Evolutionary conservation across 2,329 filamentous ascomycete species (phyloP).

Genomic region (Pseudocercospora musae): DNA sequence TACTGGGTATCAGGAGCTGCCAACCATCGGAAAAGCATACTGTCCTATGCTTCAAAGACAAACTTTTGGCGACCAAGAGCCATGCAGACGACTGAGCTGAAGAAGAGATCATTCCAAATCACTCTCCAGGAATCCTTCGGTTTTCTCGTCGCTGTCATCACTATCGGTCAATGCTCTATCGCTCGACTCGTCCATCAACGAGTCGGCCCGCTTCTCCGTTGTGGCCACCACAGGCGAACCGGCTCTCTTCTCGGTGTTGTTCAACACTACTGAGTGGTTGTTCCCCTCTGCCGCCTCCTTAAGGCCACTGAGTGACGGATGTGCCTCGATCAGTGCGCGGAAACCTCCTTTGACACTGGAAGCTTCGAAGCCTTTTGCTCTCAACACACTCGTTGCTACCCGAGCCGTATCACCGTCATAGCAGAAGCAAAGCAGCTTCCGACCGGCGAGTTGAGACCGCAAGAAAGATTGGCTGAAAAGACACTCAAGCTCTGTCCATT

Average conservation of each 20-base stretch:
- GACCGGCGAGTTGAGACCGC: constrained; percentile 29
- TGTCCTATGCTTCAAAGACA: neutral
- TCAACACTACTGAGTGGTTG: neutral
- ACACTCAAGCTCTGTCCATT: constrained; percentile 50
- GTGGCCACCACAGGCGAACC: neutral
- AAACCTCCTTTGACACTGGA: constrained; percentile 14
- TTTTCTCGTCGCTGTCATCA: neutral
- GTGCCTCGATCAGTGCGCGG: constrained; percentile 1
- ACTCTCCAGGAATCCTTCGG: neutral
- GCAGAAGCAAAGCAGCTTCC: constrained; percentile 49
- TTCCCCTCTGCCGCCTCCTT: neutral
- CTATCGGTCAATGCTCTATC: neutral
- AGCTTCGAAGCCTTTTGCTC: constrained; percentile 43
- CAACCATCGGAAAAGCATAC: neutral
- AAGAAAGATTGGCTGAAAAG: constrained; percentile 35
- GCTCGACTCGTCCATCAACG: neutral
- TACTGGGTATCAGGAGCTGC: neutral
- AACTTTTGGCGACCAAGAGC: neutral
- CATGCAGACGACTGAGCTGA: neutral
- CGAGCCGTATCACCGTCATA: constrained; percentile 56
- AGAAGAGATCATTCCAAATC: neutral
- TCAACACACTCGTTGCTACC: constrained; percentile 53
- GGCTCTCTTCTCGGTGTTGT: neutral
- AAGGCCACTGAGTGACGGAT: neutral
- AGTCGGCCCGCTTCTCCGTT: neutral